phyloP scores from a whole-genome alignment of 2,329 filamentous ascomycete species.

The Didymella pinodella region DNA sequence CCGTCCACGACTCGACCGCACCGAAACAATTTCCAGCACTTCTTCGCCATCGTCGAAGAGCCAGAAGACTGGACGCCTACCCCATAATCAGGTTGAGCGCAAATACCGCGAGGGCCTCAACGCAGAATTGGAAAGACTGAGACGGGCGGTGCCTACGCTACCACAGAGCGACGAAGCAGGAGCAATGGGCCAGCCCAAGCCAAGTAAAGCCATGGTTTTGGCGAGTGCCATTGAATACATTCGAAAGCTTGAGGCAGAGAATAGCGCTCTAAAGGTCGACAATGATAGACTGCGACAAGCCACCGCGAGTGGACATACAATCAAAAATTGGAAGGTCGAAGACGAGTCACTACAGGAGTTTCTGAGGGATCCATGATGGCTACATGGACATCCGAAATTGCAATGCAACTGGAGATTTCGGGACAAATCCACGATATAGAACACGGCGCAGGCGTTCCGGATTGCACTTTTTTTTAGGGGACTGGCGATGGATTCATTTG shows the following conservation, averaged over 20 bases:
- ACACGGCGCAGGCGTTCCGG: constrained; percentile 6
- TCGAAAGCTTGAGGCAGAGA: constrained; percentile 38
- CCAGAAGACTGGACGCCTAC: constrained; percentile 35
- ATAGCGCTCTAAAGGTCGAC: constrained; percentile 38
- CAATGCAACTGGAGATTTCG: neutral
- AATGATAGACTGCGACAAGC: constrained; percentile 34
- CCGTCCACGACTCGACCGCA: constrained; percentile 42
- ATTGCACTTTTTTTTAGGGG: neutral
- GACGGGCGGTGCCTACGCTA: constrained; percentile 41
- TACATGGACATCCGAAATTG: neutral
- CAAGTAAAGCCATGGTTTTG: constrained; percentile 47
- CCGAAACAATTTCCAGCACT: constrained; percentile 28
- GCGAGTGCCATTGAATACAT: constrained; percentile 47
- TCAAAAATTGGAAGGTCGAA: constrained; percentile 16
- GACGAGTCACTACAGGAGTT: constrained; percentile 24
- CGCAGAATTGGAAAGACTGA: constrained; percentile 40
- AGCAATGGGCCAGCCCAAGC: constrained; percentile 40
- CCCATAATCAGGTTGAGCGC: constrained; percentile 47
- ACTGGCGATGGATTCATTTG: neutral
- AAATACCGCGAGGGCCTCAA: constrained; percentile 44
- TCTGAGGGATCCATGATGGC: constrained; percentile 17
- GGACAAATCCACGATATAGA: neutral
- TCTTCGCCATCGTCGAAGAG: constrained; percentile 26
- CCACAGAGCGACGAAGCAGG: constrained; percentile 39
- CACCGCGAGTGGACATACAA: constrained; percentile 17